phyloP scores from a whole-genome alignment of 768 basidiomycete species.

The Naganishia vishniacii region DNA sequence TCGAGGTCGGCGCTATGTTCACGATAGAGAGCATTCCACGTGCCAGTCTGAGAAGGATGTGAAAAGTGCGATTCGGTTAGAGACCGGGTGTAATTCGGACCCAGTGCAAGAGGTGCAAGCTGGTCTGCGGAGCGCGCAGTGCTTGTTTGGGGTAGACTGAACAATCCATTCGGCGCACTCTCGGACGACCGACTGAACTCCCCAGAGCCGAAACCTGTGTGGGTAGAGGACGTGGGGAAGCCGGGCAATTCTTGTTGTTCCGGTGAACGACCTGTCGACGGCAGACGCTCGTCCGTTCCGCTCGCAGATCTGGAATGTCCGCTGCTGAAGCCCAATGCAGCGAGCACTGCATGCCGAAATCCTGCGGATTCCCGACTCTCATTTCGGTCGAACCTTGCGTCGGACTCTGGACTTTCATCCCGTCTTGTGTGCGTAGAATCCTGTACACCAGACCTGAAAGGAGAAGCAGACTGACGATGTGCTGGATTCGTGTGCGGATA shows the following conservation, averaged over 20 bases:
- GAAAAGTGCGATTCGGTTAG: background rate
- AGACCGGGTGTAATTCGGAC: background rate
- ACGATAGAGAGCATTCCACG: slow-evolving; percentile 1
- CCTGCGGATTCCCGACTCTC: slow-evolving; percentile 1
- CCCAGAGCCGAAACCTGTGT: background rate
- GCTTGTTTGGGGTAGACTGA: background rate
- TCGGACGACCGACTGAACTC: background rate
- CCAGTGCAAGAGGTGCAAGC: background rate
- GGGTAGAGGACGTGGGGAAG: background rate
- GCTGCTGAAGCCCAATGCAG: slow-evolving; percentile 15
- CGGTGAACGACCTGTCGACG: background rate
- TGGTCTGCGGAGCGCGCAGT: background rate
- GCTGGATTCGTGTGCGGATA: background rate
- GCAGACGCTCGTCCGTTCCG: background rate
- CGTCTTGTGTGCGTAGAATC: background rate
- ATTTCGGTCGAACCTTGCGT: background rate
- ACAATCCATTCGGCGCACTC: background rate
- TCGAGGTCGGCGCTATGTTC: slow-evolving; percentile 5
- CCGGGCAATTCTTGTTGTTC: background rate
- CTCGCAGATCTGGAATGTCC: background rate
- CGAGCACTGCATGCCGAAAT: slow-evolving; percentile 9
- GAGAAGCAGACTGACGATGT: background rate
- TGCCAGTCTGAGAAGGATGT: slow-evolving; percentile 1
- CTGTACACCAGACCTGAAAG: too few relatives aligned
- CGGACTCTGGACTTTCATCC: background rate